These are phyloP conservation scores for Zygoascus flipseniorum DNA, from an alignment of 805 yeast species.

Conservation along the genomic window DNA sequence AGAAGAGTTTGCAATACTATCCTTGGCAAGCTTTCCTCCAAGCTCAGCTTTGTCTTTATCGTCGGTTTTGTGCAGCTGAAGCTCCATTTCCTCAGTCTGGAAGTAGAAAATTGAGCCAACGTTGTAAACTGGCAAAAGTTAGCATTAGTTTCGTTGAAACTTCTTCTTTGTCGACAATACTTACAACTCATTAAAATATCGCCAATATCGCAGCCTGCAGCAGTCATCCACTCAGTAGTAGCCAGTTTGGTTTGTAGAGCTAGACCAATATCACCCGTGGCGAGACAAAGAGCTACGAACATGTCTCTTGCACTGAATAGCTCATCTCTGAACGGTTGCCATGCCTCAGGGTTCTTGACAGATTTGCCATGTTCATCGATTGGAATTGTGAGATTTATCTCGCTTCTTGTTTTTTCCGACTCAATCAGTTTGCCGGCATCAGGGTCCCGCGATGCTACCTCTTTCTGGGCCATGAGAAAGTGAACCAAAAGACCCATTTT, in stretches of 20 bases:
- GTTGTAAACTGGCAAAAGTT: conserved; percentile 39
- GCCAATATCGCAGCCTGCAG: conserved; percentile 58
- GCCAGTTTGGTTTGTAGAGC: conserved; percentile 55
- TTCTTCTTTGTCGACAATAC: not conserved
- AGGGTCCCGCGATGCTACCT: conserved; percentile 34
- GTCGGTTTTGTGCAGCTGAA: conserved; percentile 30
- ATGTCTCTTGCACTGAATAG: conserved; percentile 70
- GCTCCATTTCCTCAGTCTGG: conserved; percentile 56
- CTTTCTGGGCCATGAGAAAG: conserved; percentile 56
- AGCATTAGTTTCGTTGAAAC: not conserved
- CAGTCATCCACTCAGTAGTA: conserved; percentile 64
- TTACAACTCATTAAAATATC: conserved; percentile 45
- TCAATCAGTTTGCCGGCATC: conserved; percentile 19
- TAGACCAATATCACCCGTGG: conserved; percentile 55
- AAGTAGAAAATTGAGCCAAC: conserved; percentile 61
- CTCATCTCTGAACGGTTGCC: conserved; percentile 62
- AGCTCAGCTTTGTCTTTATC: not conserved
- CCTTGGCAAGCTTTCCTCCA: conserved; percentile 9
- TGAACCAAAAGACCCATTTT: conserved; percentile 55
- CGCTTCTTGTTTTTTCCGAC: conserved; percentile 9
- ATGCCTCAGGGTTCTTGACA: conserved; percentile 14
- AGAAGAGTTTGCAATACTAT: conserved; percentile 23
- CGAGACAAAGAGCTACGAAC: conserved; percentile 59
- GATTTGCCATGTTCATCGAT: conserved; percentile 7
- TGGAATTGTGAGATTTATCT: conserved; percentile 9